These are phyloP conservation scores for Yarrowia sp. DNA, from an alignment of 805 yeast genomes.

Conservation along the genomic window DNA sequence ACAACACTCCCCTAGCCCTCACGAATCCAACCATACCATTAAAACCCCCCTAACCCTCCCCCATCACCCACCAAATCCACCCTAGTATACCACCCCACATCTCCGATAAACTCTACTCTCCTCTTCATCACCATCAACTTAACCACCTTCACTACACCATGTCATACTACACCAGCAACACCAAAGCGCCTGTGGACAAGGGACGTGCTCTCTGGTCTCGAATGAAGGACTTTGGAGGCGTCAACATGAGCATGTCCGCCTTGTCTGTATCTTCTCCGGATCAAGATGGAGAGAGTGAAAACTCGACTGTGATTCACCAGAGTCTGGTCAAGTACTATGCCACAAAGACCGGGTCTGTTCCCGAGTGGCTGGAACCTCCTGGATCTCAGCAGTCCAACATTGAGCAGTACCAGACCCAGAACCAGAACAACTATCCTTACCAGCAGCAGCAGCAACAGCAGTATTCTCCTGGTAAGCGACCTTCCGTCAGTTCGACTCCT, in stretches of 20 bases:
- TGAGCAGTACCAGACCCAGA: neutral
- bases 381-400: neutral
- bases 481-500: neutral
- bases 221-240: constrained; percentile 19
- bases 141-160: neutral
- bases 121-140: neutral
- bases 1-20: neutral
- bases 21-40: neutral
- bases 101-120: neutral
- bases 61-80: neutral
- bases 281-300: constrained; percentile 45
- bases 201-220: constrained; percentile 5
- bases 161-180: constrained; percentile 22
- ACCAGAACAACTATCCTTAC: neutral
- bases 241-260: constrained; percentile 31
- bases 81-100: neutral
- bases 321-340: constrained; percentile 46
- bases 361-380: constrained; percentile 39
- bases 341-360: constrained; percentile 34
- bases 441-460: neutral
- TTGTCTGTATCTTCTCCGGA: constrained; percentile 38
- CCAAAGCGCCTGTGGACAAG: constrained; percentile 20
- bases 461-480: neutral
- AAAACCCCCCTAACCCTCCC: neutral
- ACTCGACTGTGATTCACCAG: constrained; percentile 47